Evolutionary conservation across 2,329 filamentous ascomycete species (phyloP).

Genomic region (Aspergillus uvarum): DNA sequence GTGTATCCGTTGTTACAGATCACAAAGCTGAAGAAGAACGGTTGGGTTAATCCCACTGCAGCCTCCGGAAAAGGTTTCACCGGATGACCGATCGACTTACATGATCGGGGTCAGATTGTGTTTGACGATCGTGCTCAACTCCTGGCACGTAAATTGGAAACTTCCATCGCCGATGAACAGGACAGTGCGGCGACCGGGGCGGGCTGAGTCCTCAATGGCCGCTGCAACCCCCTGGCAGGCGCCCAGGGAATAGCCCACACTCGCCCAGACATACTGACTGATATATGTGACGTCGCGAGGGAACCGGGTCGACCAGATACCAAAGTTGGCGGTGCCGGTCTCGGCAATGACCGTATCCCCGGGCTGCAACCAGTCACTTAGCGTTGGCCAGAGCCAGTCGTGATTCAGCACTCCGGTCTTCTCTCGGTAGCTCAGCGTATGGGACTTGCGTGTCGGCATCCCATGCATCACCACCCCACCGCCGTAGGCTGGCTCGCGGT

Average conservation of each 20-base stretch:
- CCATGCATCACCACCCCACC: neutral
- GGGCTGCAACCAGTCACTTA: conserved; percentile 49
- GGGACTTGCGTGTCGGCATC: conserved; percentile 25
- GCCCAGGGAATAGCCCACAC: conserved; percentile 61
- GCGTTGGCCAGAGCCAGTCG: conserved; percentile 49
- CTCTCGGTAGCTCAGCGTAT: conserved; percentile 35
- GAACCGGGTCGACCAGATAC: conserved; percentile 52
- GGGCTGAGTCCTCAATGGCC: conserved; percentile 43
- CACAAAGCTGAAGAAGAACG: conserved; percentile 38
- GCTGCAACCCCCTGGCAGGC: conserved; percentile 57
- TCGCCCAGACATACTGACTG: conserved; percentile 57
- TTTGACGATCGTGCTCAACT: conserved; percentile 63
- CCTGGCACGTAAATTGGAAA: conserved; percentile 66
- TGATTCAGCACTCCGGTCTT: conserved; percentile 42
- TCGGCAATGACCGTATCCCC: conserved; percentile 61
- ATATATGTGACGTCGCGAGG: conserved; percentile 52
- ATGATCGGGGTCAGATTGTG: conserved; percentile 51
- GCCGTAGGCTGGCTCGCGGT: too few relatives aligned
- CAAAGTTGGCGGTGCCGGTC: conserved; percentile 59
- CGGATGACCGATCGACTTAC: neutral
- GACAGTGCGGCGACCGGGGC: conserved; percentile 45
- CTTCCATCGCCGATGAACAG: conserved; percentile 64
- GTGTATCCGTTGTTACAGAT: conserved; percentile 63
- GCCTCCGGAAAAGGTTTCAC: neutral
- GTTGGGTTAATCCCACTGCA: neutral